A percentile compares a stretch with the other conserved stretches of the same genome.
phyloP scores from a whole-genome alignment of 1,284 basidiomycete species.

The Grifola frondosa region DNA sequence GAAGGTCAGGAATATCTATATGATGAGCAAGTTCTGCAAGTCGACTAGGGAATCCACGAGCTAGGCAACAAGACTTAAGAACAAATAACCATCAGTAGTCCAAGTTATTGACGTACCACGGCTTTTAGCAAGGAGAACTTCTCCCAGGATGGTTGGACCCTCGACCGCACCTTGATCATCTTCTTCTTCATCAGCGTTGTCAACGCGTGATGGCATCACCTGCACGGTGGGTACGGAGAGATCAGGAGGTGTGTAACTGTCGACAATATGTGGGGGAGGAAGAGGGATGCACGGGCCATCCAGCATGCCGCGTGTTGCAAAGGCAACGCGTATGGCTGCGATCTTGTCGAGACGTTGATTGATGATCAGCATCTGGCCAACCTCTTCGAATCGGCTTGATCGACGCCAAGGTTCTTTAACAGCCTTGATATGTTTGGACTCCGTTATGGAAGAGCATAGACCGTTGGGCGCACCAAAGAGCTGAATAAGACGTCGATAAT shows the following conservation, averaged over 20 bases:
- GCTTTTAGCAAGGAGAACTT: background rate
- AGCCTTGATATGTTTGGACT: constrained; percentile 21
- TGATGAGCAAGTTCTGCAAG: background rate
- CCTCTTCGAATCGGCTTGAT: constrained; percentile 10
- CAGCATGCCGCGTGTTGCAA: constrained; percentile 11
- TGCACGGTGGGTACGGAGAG: no score
- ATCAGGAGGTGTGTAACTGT: no score
- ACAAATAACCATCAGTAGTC: background rate
- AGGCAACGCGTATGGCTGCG: constrained; percentile 10
- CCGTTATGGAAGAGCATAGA: constrained; percentile 24
- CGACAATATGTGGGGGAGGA: no score
- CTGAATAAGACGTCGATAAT: constrained; percentile 13
- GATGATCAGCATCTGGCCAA: constrained; percentile 18
- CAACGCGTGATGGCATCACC: no score
- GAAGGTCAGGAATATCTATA: background rate
- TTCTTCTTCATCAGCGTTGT: background rate
- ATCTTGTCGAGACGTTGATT: constrained; percentile 12
- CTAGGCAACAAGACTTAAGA: background rate
- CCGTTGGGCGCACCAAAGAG: constrained; percentile 23
- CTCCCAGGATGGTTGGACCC: background rate
- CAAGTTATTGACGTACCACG: background rate
- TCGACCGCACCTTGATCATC: background rate
- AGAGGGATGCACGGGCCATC: constrained; percentile 3
- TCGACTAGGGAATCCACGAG: background rate
- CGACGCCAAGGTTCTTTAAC: constrained; percentile 24